Base-by-base conservation (phyloP, 805 yeast genomes). In the Kodamaea kaohsiungensis region DNA sequence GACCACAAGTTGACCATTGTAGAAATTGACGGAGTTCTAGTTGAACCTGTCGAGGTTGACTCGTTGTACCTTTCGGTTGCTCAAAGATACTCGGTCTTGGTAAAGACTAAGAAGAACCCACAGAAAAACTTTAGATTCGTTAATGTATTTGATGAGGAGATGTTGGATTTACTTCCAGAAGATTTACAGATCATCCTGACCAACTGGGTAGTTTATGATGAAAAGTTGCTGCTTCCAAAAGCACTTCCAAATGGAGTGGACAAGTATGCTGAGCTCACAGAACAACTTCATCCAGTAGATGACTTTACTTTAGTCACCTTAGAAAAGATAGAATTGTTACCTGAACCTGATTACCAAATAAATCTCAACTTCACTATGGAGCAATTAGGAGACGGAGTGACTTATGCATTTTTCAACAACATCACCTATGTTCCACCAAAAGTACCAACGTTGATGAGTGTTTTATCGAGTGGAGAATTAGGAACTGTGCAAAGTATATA, bases 291-390 rank as follows among this genome's bases (percentile, higher is more conserved):
- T 27, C 67, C 67, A 1, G 48, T 85, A 57, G 98, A 95, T 69
- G 99, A 95, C 73, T 86, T 87, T 75, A 77, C 79, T 60, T 80
- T 95, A 61, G 77, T 71, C 9, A 97, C 99, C 1, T 64, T 78
- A 7, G 79, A 80, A 43, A 80, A 79, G 53, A 74, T 70, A 10
- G 75, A 77, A 17, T 56, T 84, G n/a, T 73, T 75, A 7, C 82
- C 80, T 10, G 85, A 84, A 33, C 81, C 88, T 17, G 93, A 88
- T 68, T 76, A 79, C 54, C 84, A 76, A 58, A 82, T 86, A 55
- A 81, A 77, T 22, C 76, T 85, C 57, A 82, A 78, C 62, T 81
- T 86, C 57, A 76, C 73, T 53, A 87, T 86, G 92, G 83, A 80
- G 15, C 86, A 84, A 60, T 73, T 88, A 53, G 89, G 85, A 25